Evolutionary conservation across 768 basidiomycete species (phyloP).

Genomic region (Termitomyces sp.): DNA sequence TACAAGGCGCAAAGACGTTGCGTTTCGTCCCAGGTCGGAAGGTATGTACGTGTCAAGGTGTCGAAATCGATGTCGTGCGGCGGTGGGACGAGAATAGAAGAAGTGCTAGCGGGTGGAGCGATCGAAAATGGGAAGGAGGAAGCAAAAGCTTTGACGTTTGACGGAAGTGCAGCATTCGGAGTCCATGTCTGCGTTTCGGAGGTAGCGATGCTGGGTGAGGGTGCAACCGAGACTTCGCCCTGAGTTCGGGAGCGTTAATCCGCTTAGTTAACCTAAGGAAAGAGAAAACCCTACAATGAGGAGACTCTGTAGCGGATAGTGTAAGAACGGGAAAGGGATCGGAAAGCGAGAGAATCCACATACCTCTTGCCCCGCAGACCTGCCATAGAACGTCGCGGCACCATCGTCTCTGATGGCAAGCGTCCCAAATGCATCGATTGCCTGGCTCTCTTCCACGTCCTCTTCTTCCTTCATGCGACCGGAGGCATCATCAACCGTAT

Average conservation of each 20-base stretch:
- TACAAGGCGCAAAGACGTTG: constrained; percentile 63
- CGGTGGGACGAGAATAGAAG: constrained; percentile 23
- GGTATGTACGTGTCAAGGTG: constrained; percentile 44
- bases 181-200: constrained; percentile 3
- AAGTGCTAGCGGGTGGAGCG: not conserved
- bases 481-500: constrained; percentile 30
- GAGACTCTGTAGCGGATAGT: constrained; percentile 39
- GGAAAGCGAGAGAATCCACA: constrained; percentile 19
- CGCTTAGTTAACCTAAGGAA: constrained; percentile 1
- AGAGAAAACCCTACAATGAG: constrained; percentile 43
- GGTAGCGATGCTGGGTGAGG: not conserved
- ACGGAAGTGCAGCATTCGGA: constrained; percentile 17
- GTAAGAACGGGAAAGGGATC: not conserved
- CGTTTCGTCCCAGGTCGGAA: constrained; percentile 62
- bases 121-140: constrained; percentile 45
- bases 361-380: constrained; percentile 74
- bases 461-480: constrained; percentile 24
- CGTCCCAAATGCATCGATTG: constrained; percentile 69
- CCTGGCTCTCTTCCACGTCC: constrained; percentile 41
- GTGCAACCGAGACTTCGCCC: constrained; percentile 32
- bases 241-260: constrained; percentile 13
- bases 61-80: constrained; percentile 39
- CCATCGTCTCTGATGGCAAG: constrained; percentile 69
- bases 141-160: constrained; percentile 27
- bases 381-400: constrained; percentile 67